Evolutionary conservation across 2,329 filamentous ascomycete species (phyloP), one percentile per base, ranked within the genome.

Genomic region (Periconia macrospinosa): DNA sequence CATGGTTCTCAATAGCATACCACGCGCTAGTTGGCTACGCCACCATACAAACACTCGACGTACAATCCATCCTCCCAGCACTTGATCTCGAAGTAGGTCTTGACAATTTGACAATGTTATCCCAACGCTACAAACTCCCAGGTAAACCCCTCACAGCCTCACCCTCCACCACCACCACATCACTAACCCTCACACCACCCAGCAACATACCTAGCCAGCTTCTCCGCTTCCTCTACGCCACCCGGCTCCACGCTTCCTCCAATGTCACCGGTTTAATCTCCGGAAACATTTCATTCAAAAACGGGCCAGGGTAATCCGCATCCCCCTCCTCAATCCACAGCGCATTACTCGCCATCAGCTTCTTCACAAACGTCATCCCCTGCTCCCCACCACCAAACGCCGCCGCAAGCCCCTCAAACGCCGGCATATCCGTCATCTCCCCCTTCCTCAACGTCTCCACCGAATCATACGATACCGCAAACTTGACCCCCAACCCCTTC

Each of bases 341-440:
- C 37, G 49, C 56, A 45, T 44, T 44, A 18, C 27, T 37, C n/a
- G 57, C 19, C 6, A 54, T 37, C 30, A 55, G 30, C 23, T 33
- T 45, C 40, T 48, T 35, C 14, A 53, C 30, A 30, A 40, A 17
- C 37, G 27, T 20, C 30, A 53, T 58, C 18, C 47, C 47, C 2
- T n/a, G 11, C 27, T 45, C 47, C 14, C 41, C 37, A 18, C 51
- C 54, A 17, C 56, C 54, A 45, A 61, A 56, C 13, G 13, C 9
- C 13, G 45, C 41, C 30, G 53, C 57, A 6, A 19, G 20, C 13
- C 20, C 27, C n/a, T n/a, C 40, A 30, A 60, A 47, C 1, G 23
- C 45, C 2, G 56, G 56, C 40, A 65, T 33, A 47, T 55, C 54
- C n/a, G 58, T 59, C 8, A 60, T 45, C 41, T 59, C 23, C 0